phyloP scores from a whole-genome alignment of 2,329 filamentous ascomycete species.

The Colletotrichum tamarilloi region DNA sequence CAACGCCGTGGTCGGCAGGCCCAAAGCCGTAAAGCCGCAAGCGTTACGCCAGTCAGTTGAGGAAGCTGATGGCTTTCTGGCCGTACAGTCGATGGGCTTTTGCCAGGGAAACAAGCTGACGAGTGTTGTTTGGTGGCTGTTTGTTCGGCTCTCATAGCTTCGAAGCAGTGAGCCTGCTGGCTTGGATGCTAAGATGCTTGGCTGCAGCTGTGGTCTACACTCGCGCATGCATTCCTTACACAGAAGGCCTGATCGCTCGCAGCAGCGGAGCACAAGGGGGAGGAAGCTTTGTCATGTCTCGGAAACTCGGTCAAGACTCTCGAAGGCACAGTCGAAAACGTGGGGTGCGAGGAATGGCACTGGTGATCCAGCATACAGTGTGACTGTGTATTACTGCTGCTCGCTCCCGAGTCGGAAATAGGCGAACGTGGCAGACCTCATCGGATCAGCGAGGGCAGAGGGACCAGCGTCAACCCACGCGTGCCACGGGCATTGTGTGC shows the following conservation, averaged over 20 bases:
- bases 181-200: constrained; percentile 6
- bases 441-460: constrained; percentile 19
- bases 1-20: constrained; percentile 9
- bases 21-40: constrained; percentile 16
- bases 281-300: constrained; percentile 6
- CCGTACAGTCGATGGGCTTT: not conserved
- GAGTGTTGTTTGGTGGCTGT: constrained; percentile 1
- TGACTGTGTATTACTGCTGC: not conserved
- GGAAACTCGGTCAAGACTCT: constrained; percentile 18
- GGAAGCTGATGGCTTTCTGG: constrained; percentile 9
- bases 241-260: not conserved
- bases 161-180: not conserved
- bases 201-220: not conserved
- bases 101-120: constrained; percentile 8
- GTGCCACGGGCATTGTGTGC: not conserved
- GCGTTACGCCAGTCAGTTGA: constrained; percentile 33
- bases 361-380: not conserved
- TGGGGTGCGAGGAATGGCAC: constrained; percentile 5
- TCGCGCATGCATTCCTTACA: constrained; percentile 8
- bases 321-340: constrained; percentile 6
- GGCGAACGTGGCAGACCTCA: constrained; percentile 25
- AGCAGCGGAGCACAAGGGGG: not conserved
- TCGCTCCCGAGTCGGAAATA: constrained; percentile 1
- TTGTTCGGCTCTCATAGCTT: constrained; percentile 12
- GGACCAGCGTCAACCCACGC: constrained; percentile 5